phyloP scores from a whole-genome alignment of 192 early-diverging fungal genomes.

The Spinellus fusiger region DNA sequence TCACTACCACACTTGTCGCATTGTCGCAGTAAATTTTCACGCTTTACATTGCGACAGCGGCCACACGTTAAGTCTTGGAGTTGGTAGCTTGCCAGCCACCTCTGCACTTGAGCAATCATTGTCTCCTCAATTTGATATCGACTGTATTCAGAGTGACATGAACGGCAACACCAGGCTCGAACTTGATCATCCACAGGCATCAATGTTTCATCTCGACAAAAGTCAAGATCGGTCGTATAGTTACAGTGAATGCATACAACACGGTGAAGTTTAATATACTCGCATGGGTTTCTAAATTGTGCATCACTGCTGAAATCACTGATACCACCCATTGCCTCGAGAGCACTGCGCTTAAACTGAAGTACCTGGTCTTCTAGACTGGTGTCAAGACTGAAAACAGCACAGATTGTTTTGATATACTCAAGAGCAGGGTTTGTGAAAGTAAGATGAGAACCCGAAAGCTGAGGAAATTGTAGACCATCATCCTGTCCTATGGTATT shows the following conservation, averaged over 20 bases:
- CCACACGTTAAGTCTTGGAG: slow-evolving; percentile 81
- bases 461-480: slow-evolving; percentile 33
- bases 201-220: slow-evolving; percentile 75
- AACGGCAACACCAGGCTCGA: slow-evolving; percentile 65
- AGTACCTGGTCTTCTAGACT: slow-evolving; percentile 73
- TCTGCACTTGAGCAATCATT: slow-evolving; percentile 69
- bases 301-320: slow-evolving; percentile 82
- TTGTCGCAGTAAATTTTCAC: slow-evolving; percentile 65
- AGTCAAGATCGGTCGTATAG: slow-evolving; percentile 81
- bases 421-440: slow-evolving; percentile 75
- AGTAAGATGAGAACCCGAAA: slow-evolving; percentile 60
- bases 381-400: slow-evolving; percentile 73
- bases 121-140: slow-evolving; percentile 72
- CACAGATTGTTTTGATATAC: slow-evolving; percentile 70
- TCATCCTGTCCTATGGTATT: slow-evolving; percentile 1
- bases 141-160: slow-evolving; percentile 79
- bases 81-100: slow-evolving; percentile 69
- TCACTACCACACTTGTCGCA: slow-evolving; percentile 70
- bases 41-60: slow-evolving; percentile 76
- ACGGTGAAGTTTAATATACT: slow-evolving; percentile 66
- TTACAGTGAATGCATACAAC: slow-evolving; percentile 89
- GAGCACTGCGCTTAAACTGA: slow-evolving; percentile 71
- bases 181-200: slow-evolving; percentile 44
- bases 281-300: slow-evolving; percentile 78
- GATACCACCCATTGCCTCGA: slow-evolving; percentile 58